Percentiles rank a stretch among this genome's conserved stretches.
Conservation (phyloP, 2,329 filamentous ascomycete genomes). For the Fusarium buxicola region DNA sequence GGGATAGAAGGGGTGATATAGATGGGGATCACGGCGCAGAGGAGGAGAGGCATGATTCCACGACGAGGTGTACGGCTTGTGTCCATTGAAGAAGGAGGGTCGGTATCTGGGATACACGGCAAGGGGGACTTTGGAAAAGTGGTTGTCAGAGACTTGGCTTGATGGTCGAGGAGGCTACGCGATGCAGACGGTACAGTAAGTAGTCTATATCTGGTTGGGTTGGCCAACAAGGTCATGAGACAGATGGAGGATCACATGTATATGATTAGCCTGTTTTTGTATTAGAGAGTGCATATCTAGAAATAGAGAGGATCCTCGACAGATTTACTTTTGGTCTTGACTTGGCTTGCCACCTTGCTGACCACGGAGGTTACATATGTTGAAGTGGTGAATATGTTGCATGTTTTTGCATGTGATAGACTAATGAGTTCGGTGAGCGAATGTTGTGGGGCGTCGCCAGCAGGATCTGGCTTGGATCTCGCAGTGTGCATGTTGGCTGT, state of each 20-base stretch:
- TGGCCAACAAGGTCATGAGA: slow-evolving; percentile 20
- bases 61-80: slow-evolving; percentile 13
- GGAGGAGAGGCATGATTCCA: slow-evolving; percentile 8
- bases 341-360: not conserved
- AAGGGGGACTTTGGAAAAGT: slow-evolving; percentile 8
- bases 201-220: too few relatives aligned
- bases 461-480: slow-evolving; percentile 20
- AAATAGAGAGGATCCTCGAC: slow-evolving; percentile 27
- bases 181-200: slow-evolving; percentile 15
- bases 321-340: slow-evolving; percentile 2
- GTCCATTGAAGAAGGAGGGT: slow-evolving; percentile 7
- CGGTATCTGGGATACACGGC: slow-evolving; percentile 6
- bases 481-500: slow-evolving; percentile 15
- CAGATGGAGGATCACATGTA: slow-evolving; percentile 38
- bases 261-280: slow-evolving; percentile 31
- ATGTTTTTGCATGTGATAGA: slow-evolving; percentile 43
- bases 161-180: slow-evolving; percentile 7
- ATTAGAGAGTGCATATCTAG: slow-evolving; percentile 32
- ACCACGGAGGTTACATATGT: slow-evolving; percentile 7
- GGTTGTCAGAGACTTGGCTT: slow-evolving; percentile 20
- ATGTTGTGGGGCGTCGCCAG: slow-evolving; percentile 12
- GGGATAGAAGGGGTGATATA: slow-evolving; percentile 23
- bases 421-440: slow-evolving; percentile 8
- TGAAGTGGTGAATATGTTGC: not conserved
- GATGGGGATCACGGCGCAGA: slow-evolving; percentile 10